Evolutionary conservation across 495 filamentous ascomycete genomes (phyloP).

Genomic region (Podospora appendiculata): DNA sequence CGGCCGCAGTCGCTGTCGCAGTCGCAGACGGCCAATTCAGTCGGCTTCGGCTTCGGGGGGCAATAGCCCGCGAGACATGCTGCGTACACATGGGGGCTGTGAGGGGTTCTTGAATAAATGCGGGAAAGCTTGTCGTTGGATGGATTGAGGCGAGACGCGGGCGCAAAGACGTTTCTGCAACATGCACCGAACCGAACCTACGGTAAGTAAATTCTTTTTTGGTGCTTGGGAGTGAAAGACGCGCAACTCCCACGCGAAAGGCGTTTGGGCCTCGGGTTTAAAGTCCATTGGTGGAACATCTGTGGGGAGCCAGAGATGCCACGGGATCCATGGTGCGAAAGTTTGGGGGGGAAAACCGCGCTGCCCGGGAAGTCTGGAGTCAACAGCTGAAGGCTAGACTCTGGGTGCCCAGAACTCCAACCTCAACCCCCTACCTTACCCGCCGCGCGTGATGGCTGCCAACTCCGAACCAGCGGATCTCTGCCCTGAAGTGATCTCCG

Average conservation of each 20-base stretch:
- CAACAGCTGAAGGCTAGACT: too few species aligned
- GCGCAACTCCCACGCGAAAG: neutral
- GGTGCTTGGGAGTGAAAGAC: neutral
- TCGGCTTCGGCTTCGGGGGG: neutral
- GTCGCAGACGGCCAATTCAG: neutral
- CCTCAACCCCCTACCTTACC: too few species aligned
- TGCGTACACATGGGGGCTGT: slow-evolving; percentile 1
- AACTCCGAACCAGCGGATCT: too few species aligned
- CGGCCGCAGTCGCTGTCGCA: neutral
- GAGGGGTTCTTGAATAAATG: neutral
- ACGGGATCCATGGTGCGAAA: neutral
- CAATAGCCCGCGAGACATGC: neutral
- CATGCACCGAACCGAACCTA: too few species aligned
- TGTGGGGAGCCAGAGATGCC: neutral
- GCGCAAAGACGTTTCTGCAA: too few species aligned
- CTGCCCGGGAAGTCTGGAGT: neutral
- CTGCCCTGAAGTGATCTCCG: too few species aligned
- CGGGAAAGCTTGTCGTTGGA: neutral
- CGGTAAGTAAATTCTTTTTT: neutral
- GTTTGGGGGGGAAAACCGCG: neutral
- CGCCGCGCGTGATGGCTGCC: too few species aligned
- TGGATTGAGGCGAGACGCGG: too few species aligned
- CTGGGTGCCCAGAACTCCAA: too few species aligned
- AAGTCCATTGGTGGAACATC: slow-evolving; percentile 3
- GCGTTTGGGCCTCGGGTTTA: neutral